A percentile compares a stretch with the other conserved stretches of the same genome.
phyloP scores from a whole-genome alignment of 169 alveolate species.

The Plasmodium yoelii region DNA sequence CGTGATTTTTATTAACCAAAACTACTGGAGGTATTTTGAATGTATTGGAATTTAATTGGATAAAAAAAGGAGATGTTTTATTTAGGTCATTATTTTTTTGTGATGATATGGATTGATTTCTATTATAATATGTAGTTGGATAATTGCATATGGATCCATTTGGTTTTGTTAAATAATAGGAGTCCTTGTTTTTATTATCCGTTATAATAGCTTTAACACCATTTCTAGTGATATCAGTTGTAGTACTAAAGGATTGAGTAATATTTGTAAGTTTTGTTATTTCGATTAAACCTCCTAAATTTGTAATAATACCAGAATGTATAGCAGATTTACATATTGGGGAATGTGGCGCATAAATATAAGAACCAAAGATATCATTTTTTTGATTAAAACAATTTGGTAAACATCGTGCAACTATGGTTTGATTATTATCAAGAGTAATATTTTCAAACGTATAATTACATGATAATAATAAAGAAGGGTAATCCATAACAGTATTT shows the following conservation, averaged over 20 bases:
- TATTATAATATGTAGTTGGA: constrained; percentile 57
- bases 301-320: constrained; percentile 80
- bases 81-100: constrained; percentile 8
- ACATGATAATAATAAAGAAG: constrained; percentile 52
- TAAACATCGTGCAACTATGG: constrained; percentile 53
- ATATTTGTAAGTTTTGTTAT: constrained; percentile 55
- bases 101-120: constrained; percentile 24
- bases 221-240: constrained; percentile 47
- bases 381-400: constrained; percentile 50
- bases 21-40: constrained; percentile 37
- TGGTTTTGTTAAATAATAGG: constrained; percentile 69
- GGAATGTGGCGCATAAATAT: constrained; percentile 76
- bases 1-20: constrained; percentile 59
- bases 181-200: constrained; percentile 22
- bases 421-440: neutral
- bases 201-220: constrained; percentile 30
- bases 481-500: constrained; percentile 51
- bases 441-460: constrained; percentile 70
- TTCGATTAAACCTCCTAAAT: constrained; percentile 72
- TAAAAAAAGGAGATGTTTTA: constrained; percentile 16
- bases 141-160: constrained; percentile 46
- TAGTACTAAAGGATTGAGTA: constrained; percentile 47
- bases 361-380: constrained; percentile 73
- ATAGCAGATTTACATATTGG: constrained; percentile 83
- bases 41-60: constrained; percentile 40